Conservation (phyloP, 139 green algal species). For the Mesotaenium endlicherianum region DNA sequence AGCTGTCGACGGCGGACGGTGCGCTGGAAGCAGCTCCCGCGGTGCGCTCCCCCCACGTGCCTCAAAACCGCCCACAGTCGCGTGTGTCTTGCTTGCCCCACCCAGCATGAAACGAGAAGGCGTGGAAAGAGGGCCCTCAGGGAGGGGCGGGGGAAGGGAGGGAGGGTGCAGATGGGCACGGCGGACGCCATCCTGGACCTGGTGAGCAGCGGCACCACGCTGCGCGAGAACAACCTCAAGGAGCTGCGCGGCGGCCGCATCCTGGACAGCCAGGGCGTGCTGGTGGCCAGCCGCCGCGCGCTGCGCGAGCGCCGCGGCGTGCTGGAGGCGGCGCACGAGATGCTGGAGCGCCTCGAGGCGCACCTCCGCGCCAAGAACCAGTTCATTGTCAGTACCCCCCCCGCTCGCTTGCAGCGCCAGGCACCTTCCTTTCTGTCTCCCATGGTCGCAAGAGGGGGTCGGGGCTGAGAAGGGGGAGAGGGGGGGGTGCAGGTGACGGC, state of each 20-base stretch:
- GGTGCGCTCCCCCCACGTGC: conserved; percentile 7
- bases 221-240: conserved; percentile 98
- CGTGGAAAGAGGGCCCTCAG: too few species aligned
- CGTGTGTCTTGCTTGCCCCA: background rate
- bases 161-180: conserved; percentile 75
- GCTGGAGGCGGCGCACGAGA: conserved; percentile 77
- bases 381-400: conserved; percentile 70
- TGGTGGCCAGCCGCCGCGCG: conserved; percentile 78
- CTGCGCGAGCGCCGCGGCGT: conserved; percentile 63
- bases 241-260: conserved; percentile 75
- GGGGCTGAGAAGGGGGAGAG: background rate
- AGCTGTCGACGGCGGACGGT: conserved; percentile 57
- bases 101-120: too few species aligned
- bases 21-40: conserved; percentile 93
- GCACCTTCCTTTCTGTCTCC: background rate
- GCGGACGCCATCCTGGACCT: conserved; percentile 98
- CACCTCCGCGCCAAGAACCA: conserved; percentile 84
- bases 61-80: background rate
- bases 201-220: conserved; percentile 82
- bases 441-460: background rate
- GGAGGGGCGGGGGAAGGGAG: too few species aligned
- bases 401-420: background rate
- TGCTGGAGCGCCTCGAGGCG: conserved; percentile 94
- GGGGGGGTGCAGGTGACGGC: conserved; percentile 46
- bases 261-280: conserved; percentile 75